These are phyloP conservation scores for Musa acuminata DNA, from an alignment of 176 grass and related monocot species.

Conservation along the genomic window DNA sequence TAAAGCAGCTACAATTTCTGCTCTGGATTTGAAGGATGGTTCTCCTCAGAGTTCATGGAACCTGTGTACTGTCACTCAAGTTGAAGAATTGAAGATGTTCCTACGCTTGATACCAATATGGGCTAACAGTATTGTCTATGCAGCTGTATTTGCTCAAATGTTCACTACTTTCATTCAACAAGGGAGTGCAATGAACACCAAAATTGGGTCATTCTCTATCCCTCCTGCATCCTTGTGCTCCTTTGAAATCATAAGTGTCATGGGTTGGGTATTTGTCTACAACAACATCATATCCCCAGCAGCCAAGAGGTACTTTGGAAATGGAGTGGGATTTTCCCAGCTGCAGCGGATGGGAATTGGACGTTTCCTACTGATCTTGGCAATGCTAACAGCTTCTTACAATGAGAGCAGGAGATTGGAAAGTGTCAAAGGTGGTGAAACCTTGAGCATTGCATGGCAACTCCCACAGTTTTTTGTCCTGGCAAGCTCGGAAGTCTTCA, in stretches of 20 bases:
- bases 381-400: constrained; percentile 41
- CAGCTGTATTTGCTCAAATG: constrained; percentile 58
- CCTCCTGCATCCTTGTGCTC: constrained; percentile 49
- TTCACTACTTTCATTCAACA: constrained; percentile 75
- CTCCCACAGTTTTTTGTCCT: constrained; percentile 56
- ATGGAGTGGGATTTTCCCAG: constrained; percentile 31
- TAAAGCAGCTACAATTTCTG: constrained; percentile 47
- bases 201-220: constrained; percentile 36
- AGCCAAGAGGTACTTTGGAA: constrained; percentile 12
- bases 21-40: constrained; percentile 32
- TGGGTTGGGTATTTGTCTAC: constrained; percentile 54
- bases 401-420: constrained; percentile 48
- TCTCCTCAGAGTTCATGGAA: constrained; percentile 29
- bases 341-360: constrained; percentile 69
- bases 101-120: constrained; percentile 49
- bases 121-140: constrained; percentile 43
- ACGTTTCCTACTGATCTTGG: constrained; percentile 36
- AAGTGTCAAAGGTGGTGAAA: constrained; percentile 15
- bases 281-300: constrained; percentile 41
- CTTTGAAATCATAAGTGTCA: constrained; percentile 47
- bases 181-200: constrained; percentile 48
- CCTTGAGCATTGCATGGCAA: constrained; percentile 57
- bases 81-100: constrained; percentile 74
- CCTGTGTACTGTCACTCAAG: constrained; percentile 73
- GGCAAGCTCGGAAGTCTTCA: constrained; percentile 53